These are phyloP conservation scores for Jamesozyma hellenica DNA, from an alignment of 805 yeast species.

Conservation along the genomic window DNA sequence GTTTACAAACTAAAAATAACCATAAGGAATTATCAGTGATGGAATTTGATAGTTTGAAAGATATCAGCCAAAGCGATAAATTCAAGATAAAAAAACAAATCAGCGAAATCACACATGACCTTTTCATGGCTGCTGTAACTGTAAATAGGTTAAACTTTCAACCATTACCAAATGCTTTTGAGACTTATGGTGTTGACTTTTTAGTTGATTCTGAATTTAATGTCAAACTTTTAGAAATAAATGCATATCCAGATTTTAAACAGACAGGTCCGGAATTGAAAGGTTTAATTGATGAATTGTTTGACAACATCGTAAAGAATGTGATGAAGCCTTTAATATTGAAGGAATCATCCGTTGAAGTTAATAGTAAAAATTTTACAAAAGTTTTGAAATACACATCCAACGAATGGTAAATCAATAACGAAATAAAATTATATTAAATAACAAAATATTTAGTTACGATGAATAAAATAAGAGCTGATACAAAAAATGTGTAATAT, in stretches of 20 bases:
- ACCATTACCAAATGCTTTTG: slow-evolving; percentile 73
- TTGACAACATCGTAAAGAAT: slow-evolving; percentile 42
- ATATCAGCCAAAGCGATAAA: slow-evolving; percentile 31
- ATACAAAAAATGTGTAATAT: no score
- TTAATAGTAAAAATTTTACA: slow-evolving; percentile 20
- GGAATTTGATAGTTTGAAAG: slow-evolving; percentile 50
- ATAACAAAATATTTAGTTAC: no score
- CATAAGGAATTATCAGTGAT: slow-evolving; percentile 41
- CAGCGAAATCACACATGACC: slow-evolving; percentile 51
- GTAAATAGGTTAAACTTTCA: slow-evolving; percentile 80
- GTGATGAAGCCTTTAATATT: slow-evolving; percentile 42
- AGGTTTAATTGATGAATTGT: slow-evolving; percentile 52
- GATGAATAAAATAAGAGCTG: no score
- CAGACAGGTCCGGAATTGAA: slow-evolving; percentile 82
- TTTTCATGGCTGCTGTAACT: slow-evolving; percentile 69
- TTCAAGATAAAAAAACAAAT: slow-evolving; percentile 43
- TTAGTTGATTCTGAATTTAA: slow-evolving; percentile 47
- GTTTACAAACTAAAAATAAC: slow-evolving; percentile 55
- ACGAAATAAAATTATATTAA: not conserved
- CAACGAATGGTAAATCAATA: slow-evolving; percentile 29
- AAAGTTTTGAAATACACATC: slow-evolving; percentile 34
- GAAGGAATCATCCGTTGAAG: slow-evolving; percentile 6
- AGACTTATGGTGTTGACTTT: slow-evolving; percentile 83
- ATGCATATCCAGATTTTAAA: slow-evolving; percentile 92
- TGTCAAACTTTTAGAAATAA: slow-evolving; percentile 70